Conservation (phyloP, 345 rosid genomes). For the Microthlaspi erraticum region DNA sequence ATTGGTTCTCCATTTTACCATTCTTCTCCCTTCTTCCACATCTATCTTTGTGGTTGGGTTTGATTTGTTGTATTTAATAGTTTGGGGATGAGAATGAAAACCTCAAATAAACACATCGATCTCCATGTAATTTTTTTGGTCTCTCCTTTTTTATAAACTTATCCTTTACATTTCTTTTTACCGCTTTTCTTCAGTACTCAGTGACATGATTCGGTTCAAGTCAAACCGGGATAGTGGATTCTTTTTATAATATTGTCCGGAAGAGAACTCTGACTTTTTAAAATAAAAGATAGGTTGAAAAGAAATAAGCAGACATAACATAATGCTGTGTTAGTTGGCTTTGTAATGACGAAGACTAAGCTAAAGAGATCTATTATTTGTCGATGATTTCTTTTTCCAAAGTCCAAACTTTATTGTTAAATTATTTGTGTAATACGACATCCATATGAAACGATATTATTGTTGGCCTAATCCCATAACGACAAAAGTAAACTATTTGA, state of each 20-base stretch:
- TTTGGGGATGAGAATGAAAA: conserved; percentile 42
- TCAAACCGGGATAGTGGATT: neutral
- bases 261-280: neutral
- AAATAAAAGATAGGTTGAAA: neutral
- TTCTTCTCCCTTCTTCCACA: conserved; percentile 35
- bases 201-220: conserved; percentile 5
- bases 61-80: conserved; percentile 46
- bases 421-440: conserved; percentile 1
- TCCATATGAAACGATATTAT: neutral
- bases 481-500: conserved; percentile 8
- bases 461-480: conserved; percentile 18
- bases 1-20: conserved; percentile 17
- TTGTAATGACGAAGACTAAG: conserved; percentile 29
- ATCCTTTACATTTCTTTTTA: neutral
- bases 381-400: neutral
- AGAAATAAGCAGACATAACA: conserved; percentile 4
- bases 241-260: neutral
- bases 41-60: conserved; percentile 44
- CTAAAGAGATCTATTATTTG: conserved; percentile 5
- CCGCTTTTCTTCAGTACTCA: neutral
- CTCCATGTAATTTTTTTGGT: conserved; percentile 31
- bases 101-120: conserved; percentile 28
- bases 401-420: neutral
- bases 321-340: conserved; percentile 37
- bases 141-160: neutral